Evolutionary conservation across 2,329 filamentous ascomycete genomes (phyloP).

Genomic region (Cordyceps javanica): DNA sequence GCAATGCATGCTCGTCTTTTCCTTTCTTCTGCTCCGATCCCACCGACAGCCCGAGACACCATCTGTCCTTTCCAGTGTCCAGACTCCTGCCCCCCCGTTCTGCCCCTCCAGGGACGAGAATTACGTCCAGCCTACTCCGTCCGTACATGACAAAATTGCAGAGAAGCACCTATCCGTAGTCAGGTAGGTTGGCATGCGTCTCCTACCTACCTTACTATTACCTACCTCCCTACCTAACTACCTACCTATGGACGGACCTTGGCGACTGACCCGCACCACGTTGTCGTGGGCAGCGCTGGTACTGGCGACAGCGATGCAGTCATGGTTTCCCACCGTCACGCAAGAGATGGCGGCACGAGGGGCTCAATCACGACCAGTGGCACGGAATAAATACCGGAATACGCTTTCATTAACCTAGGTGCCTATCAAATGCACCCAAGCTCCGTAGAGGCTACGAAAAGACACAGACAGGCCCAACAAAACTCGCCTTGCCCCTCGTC

Average conservation of each 20-base stretch:
- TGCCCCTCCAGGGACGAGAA: background rate
- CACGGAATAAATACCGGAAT: too few species aligned
- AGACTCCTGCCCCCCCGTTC: background rate
- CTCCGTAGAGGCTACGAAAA: background rate
- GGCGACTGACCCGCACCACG: conserved; percentile 6
- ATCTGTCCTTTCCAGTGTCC: too few species aligned
- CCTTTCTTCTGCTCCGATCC: background rate
- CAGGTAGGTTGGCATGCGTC: too few species aligned
- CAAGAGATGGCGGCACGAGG: background rate
- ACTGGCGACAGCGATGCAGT: conserved; percentile 4
- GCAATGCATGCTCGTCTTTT: background rate
- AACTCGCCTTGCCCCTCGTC: background rate
- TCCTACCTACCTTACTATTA: too few species aligned
- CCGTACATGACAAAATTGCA: too few species aligned
- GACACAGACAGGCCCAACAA: background rate
- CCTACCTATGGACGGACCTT: background rate
- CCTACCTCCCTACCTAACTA: too few species aligned
- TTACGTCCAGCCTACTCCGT: too few species aligned
- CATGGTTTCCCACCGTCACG: background rate
- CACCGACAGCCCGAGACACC: conserved; percentile 5
- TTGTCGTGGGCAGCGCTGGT: conserved; percentile 9
- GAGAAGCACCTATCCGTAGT: too few species aligned
- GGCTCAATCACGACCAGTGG: too few species aligned
- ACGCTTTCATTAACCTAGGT: too few species aligned
- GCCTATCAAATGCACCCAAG: too few species aligned